These are phyloP conservation scores for Russula brevipes DNA, from an alignment of 768 basidiomycete species.

Conservation along the genomic window DNA sequence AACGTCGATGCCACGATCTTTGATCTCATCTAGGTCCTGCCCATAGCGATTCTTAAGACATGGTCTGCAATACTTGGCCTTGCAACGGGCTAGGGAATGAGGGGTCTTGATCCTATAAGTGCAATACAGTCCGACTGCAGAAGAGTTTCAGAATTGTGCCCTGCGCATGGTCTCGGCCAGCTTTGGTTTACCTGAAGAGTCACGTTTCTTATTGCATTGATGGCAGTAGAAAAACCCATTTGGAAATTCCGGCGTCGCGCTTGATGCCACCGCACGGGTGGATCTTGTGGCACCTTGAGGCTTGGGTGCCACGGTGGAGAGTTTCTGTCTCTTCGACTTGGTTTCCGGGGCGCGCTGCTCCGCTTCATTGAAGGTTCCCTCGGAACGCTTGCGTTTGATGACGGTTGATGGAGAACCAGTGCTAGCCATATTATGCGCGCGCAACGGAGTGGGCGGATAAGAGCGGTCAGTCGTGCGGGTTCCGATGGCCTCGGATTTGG, in stretches of 20 bases:
- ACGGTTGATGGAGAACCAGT: not conserved
- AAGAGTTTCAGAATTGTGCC: conserved; percentile 2
- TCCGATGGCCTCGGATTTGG: conserved; percentile 13
- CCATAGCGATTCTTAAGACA: conserved; percentile 69
- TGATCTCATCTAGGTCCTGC: conserved; percentile 43
- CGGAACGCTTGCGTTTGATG: conserved; percentile 30
- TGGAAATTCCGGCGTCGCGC: conserved; percentile 32
- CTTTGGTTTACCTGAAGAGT: conserved; percentile 39
- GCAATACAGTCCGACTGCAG: conserved; percentile 36
- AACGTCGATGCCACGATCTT: conserved; percentile 21
- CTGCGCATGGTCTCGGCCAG: not conserved
- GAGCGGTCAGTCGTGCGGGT: conserved; percentile 24
- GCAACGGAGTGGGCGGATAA: conserved; percentile 24
- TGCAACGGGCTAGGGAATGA: conserved; percentile 43
- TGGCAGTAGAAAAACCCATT: conserved; percentile 56
- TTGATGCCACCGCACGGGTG: not conserved
- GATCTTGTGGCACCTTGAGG: conserved; percentile 15
- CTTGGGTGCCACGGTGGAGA: conserved; percentile 33
- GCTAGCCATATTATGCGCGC: conserved; percentile 26
- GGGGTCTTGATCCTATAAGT: conserved; percentile 31
- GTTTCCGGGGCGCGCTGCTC: conserved; percentile 1
- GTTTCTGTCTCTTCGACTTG: conserved; percentile 42
- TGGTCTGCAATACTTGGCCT: conserved; percentile 53
- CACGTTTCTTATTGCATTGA: conserved; percentile 64
- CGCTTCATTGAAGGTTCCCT: conserved; percentile 6